These are phyloP conservation scores for Kwoniella shivajii DNA, from an alignment of 1,284 basidiomycete species.

Conservation along the genomic window DNA sequence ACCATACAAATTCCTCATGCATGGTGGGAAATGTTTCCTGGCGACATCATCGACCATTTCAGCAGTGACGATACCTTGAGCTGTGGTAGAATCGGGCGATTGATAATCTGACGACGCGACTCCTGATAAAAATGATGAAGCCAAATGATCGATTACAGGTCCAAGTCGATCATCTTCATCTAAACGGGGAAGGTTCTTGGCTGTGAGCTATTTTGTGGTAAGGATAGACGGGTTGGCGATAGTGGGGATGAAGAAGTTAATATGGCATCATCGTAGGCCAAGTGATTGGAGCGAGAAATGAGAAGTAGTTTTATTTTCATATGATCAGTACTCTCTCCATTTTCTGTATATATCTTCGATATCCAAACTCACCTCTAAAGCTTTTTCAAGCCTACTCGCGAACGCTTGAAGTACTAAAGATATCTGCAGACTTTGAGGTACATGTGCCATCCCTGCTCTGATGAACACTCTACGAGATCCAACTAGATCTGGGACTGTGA, in stretches of 20 bases:
- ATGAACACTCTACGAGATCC: slow-evolving; percentile 82
- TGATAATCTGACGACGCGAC: slow-evolving; percentile 59
- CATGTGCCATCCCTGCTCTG: slow-evolving; percentile 83
- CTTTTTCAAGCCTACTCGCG: slow-evolving; percentile 69
- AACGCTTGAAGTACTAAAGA: slow-evolving; percentile 91
- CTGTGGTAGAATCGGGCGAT: slow-evolving; percentile 49
- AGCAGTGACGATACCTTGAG: slow-evolving; percentile 70
- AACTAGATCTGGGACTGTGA: slow-evolving; percentile 88
- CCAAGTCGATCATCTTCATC: slow-evolving; percentile 93
- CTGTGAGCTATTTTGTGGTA: slow-evolving; percentile 66
- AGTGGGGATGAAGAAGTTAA: too few relatives aligned
- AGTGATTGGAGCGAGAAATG: too few relatives aligned
- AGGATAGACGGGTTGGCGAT: background rate
- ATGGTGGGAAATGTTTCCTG: slow-evolving; percentile 87
- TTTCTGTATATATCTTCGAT: background rate
- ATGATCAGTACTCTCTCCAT: background rate
- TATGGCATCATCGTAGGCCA: too few relatives aligned
- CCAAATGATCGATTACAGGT: slow-evolving; percentile 89
- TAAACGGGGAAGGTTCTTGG: slow-evolving; percentile 84
- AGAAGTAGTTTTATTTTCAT: too few relatives aligned
- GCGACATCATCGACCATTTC: slow-evolving; percentile 92
- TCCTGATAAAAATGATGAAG: slow-evolving; percentile 90
- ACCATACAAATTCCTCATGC: slow-evolving; percentile 91
- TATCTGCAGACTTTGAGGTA: slow-evolving; percentile 77
- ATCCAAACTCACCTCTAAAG: slow-evolving; percentile 69